These are phyloP conservation scores for Trichoderma guizhouense DNA, from an alignment of 2,329 filamentous ascomycete genomes.

Conservation along the genomic window DNA sequence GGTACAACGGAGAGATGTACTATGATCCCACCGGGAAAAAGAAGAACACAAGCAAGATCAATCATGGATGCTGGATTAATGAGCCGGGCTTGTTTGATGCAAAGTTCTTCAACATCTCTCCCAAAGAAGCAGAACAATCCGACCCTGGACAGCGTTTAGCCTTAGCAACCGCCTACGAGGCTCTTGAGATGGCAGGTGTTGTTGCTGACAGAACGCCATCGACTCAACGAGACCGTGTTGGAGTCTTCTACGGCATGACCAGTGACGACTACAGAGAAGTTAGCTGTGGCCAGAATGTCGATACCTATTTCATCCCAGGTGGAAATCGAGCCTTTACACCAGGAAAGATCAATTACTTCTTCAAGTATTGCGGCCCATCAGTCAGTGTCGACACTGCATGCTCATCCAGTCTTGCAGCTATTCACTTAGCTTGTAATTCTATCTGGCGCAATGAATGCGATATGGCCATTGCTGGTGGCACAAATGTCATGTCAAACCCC, in stretches of 20 bases:
- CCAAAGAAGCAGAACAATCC: conserved; percentile 69
- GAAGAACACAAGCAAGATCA: conserved; percentile 66
- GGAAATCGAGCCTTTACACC: conserved; percentile 49
- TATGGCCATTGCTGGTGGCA: conserved; percentile 74
- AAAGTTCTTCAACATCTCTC: conserved; percentile 80
- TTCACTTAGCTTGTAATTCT: conserved; percentile 31
- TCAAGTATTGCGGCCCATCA: conserved; percentile 69
- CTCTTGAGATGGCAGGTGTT: conserved; percentile 56
- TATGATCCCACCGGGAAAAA: conserved; percentile 64
- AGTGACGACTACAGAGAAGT: conserved; percentile 78
- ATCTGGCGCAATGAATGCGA: conserved; percentile 68
- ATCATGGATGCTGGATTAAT: conserved; percentile 67
- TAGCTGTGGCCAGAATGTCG: conserved; percentile 65
- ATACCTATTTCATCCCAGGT: conserved; percentile 54
- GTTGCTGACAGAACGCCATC: conserved; percentile 34
- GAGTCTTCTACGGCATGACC: conserved; percentile 73
- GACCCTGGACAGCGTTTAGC: conserved; percentile 75
- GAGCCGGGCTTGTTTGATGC: conserved; percentile 72
- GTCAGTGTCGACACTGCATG: conserved; percentile 69
- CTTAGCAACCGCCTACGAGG: conserved; percentile 73
- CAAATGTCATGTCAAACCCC: conserved; percentile 77
- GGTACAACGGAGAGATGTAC: conserved; percentile 66
- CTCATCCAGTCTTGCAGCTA: conserved; percentile 71
- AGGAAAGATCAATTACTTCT: conserved; percentile 72
- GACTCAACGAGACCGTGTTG: conserved; percentile 55